Base-by-base conservation (phyloP, 2,329 filamentous ascomycete genomes). In the Dactylonectria estremocensis region DNA sequence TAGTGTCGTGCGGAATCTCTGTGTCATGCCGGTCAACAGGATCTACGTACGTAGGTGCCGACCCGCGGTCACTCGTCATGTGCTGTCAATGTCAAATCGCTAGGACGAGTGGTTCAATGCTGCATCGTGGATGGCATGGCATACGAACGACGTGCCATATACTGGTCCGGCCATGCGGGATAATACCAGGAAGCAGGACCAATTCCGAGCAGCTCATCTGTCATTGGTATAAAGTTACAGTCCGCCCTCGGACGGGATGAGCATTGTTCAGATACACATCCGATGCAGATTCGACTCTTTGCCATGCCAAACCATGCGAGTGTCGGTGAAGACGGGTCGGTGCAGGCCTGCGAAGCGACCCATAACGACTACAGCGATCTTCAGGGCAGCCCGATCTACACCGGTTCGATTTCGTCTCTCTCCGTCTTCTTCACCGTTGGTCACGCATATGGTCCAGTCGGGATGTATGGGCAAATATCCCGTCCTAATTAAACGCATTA, bases 321-420 rank as follows among this genome's bases (percentile, higher is more conserved):
- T 66, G 59, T 62, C 59, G 64, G 58, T 66, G 64, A 66, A 58
- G 22, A 28, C 53, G 31, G 48, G 46, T 46, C 50, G 61, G 52
- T 50, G 33, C 58, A 56, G 57, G 57, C 20, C 40, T 56, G 46
- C 56, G 28, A 64, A 24, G 45, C 52, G 65, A 64, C 65, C 65
- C 65, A 56, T 56, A 50, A 24, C 22, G 46, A 50, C 61, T 28
- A 31, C 55, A 43, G 54, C 50, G 65, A 64, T 64, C 61, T 63
- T 60, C 50, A 64, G 61, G 50, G 56, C 46, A 37, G 5, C 33
- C 40, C 57, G 54, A 64, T 64, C 61, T 58, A 64, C 52, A 53
- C 43, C 46, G 45, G 45, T 52, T 35, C n/a, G 45, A 43, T 43
- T 43, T 37, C n/a, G 5, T 14, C 40, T n/a, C 22, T 49, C 22